Evolutionary conservation across 1,284 basidiomycete genomes (phyloP).

Genomic region (Rugiboletus extremiorientalis): DNA sequence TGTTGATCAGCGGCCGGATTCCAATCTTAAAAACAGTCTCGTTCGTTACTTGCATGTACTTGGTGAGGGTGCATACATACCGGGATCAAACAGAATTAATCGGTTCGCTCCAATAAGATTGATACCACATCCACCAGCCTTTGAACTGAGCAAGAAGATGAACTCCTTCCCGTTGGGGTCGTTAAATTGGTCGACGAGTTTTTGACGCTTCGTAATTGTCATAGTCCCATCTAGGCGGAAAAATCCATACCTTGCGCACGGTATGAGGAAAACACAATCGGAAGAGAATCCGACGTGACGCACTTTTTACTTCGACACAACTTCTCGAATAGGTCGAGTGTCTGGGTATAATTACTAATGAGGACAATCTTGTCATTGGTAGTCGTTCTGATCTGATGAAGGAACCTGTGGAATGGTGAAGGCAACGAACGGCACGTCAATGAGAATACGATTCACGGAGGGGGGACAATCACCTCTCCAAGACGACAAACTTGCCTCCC

Average conservation of each 20-base stretch:
- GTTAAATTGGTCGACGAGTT: slow-evolving; percentile 97
- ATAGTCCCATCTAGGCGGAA: slow-evolving; percentile 95
- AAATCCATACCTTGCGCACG: slow-evolving; percentile 75
- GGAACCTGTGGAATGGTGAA: slow-evolving; percentile 58
- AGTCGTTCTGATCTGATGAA: slow-evolving; percentile 78
- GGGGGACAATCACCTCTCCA: slow-evolving; percentile 70
- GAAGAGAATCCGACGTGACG: slow-evolving; percentile 15
- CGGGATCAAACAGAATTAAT: slow-evolving; percentile 93
- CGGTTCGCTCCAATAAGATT: slow-evolving; percentile 98
- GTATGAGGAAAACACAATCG: background rate
- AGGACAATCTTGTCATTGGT: slow-evolving; percentile 98
- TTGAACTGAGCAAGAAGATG: slow-evolving; percentile 93
- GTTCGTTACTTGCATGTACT: background rate
- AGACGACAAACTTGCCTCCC: slow-evolving; percentile 92
- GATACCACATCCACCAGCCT: slow-evolving; percentile 98
- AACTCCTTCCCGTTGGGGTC: slow-evolving; percentile 95
- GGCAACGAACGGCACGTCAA: background rate
- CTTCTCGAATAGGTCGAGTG: slow-evolving; percentile 92
- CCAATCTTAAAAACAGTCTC: slow-evolving; percentile 67
- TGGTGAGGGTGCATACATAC: slow-evolving; percentile 39
- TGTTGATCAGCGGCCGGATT: slow-evolving; percentile 99
- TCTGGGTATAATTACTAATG: slow-evolving; percentile 98
- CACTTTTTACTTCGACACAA: slow-evolving; percentile 83
- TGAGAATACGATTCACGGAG: background rate
- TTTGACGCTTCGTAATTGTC: slow-evolving; percentile 93